These are phyloP conservation scores for Ogataea kodamae DNA, from an alignment of 805 yeast genomes.

Conservation along the genomic window DNA sequence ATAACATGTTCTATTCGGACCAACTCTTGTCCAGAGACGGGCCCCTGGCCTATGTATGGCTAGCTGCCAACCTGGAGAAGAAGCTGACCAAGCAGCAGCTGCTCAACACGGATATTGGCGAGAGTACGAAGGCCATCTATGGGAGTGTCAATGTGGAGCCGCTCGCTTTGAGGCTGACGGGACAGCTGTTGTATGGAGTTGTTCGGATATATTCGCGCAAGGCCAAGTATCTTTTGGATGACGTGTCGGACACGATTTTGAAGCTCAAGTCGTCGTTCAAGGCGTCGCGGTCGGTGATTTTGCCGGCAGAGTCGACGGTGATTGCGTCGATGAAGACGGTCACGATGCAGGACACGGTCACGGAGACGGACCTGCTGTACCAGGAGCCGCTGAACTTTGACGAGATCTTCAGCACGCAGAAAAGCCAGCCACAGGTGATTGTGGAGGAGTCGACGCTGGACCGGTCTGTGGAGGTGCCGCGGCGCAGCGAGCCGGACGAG, in stretches of 20 bases:
- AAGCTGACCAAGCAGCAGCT: slow-evolving; percentile 70
- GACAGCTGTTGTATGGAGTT: slow-evolving; percentile 82
- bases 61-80: slow-evolving; percentile 85
- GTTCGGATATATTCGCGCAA: slow-evolving; percentile 83
- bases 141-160: slow-evolving; percentile 45
- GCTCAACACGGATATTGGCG: slow-evolving; percentile 64
- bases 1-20: slow-evolving; percentile 47
- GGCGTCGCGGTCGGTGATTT: slow-evolving; percentile 46
- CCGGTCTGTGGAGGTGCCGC: slow-evolving; percentile 64
- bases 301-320: slow-evolving; percentile 59
- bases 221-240: slow-evolving; percentile 78
- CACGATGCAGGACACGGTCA: slow-evolving; percentile 71
- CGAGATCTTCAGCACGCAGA: slow-evolving; percentile 25
- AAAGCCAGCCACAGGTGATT: slow-evolving; percentile 9
- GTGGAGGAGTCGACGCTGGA: slow-evolving; percentile 35
- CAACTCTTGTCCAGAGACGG: slow-evolving; percentile 64
- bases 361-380: slow-evolving; percentile 68
- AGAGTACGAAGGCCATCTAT: slow-evolving; percentile 65
- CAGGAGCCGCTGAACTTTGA: slow-evolving; percentile 56
- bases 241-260: slow-evolving; percentile 71
- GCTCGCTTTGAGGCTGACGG: slow-evolving; percentile 75
- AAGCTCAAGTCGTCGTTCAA: slow-evolving; percentile 67
- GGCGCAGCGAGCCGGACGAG: slow-evolving; percentile 39
- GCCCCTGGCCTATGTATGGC: slow-evolving; percentile 87
- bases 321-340: slow-evolving; percentile 56